Evolutionary conservation across 371 early-diverging fungal species (phyloP), one percentile per base, ranked within the genome.

Genomic region (Haplosporangium sp.): DNA sequence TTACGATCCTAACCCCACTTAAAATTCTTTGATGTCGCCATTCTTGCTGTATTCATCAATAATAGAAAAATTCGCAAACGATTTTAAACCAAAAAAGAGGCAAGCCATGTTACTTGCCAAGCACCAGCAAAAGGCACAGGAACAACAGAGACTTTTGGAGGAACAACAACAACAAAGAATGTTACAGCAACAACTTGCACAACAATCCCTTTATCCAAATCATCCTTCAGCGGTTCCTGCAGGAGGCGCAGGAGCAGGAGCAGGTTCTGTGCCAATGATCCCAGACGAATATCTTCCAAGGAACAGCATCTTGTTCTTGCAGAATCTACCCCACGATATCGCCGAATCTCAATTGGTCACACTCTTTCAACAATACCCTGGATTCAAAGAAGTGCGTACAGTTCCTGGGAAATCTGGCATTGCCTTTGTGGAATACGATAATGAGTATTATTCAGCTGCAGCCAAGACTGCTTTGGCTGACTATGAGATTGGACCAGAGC

Each of bases 401-500:
- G 91, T 97, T 17, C 95, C 97, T 11, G 94, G 93, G 56, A 93
- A 92, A 74, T 84, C 88, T 64, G 93, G 91, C 7, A 93, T 97
- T 83, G 98, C 97, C 0, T 98, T 98, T 88, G 96, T 97, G 35
- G 98, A 98, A 83, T 98, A 96, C 82, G 94, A 94, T 61, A 92
- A 86, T 38, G 93, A 93, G 44, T 85, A 86, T 4, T 91, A 95
- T 63, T 95, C 97, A 1, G 87, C 88, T 9, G 88, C 90, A 38
- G 97, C 97, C 42, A 92, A 91, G 77, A 86, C 82, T 17, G 93
- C 94, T 20, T 84, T 98, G 61, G 85, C 94, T 63, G 95, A 93
- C 15, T 93, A 95, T 73, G 87, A 86, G 69, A 83, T 98, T 13
- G 86, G 87, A 27, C 88, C 91, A 19, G 91, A 90, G n/a, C 88